Conservation (phyloP, 805 yeast species). For the Metschnikowia arizonensis region DNA sequence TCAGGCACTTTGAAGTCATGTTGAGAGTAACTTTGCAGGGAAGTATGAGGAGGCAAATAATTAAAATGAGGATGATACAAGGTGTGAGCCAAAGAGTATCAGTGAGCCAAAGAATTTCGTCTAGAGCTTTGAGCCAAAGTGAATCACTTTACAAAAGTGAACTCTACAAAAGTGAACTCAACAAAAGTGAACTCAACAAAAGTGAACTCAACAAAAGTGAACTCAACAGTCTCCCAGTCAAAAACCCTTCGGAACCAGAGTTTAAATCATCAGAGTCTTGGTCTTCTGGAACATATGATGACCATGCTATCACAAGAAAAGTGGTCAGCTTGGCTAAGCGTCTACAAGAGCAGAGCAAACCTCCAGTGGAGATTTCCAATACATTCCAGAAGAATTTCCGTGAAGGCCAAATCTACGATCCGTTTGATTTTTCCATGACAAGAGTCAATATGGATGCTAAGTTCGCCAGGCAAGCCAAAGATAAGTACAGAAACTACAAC, state of each 20-base stretch:
- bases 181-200: background rate
- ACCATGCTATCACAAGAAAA: constrained; percentile 24
- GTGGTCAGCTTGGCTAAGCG: constrained; percentile 35
- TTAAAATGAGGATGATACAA: too few relatives aligned
- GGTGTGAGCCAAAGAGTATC: too few relatives aligned
- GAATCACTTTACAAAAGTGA: too few relatives aligned
- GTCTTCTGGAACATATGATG: constrained; percentile 21
- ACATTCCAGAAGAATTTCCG: constrained; percentile 45
- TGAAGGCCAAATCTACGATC: constrained; percentile 62
- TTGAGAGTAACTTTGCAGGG: constrained; percentile 2
- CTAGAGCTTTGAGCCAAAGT: too few relatives aligned
- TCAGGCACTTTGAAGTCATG: background rate
- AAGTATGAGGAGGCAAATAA: background rate
- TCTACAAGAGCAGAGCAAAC: constrained; percentile 27
- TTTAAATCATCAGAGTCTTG: constrained; percentile 21
- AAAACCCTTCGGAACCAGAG: background rate
- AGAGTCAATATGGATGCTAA: constrained; percentile 47
- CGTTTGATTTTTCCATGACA: constrained; percentile 72
- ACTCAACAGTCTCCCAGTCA: background rate
- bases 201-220: too few relatives aligned
- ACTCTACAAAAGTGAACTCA: too few relatives aligned
- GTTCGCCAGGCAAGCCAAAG: constrained; percentile 17
- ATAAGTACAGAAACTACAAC: constrained; percentile 23
- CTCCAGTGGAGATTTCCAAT: constrained; percentile 32
- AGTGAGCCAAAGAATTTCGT: too few relatives aligned